Base-by-base conservation (phyloP, 495 filamentous ascomycete genomes). In the Podospora pseudoanserina region DNA sequence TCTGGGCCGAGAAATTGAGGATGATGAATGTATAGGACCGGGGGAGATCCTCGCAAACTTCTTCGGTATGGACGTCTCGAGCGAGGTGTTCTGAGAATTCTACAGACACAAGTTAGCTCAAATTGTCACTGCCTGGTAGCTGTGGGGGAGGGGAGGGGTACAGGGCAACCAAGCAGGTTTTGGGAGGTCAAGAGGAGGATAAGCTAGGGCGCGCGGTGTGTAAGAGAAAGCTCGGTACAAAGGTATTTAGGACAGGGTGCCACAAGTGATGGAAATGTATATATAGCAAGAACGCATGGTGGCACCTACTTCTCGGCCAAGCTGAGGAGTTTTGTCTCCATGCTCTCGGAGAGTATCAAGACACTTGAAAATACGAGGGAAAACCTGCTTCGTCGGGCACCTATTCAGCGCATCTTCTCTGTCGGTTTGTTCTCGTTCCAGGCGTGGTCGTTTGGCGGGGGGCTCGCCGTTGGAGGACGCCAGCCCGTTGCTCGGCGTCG, bases 1-100 rank as follows among this genome's bases (percentile, higher is more conserved):
- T 1, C 6, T 5, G 1, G 72, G 72, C 18, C 67, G 0, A 1
- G 72, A 68, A 5, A 74, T 72, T 0, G 70, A 70, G 0, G 72
- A 70, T 1, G 64, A 18, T 3, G 72, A 74, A n/a, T 65, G 63
- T 15, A 60, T 26, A 15, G 28, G 3, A 26, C n/a, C 1, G 32
- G n/a, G 16, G 19, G 34, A 11, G 16, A 20, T 16, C n/a, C 32
- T 34, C 44, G 3, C 19, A 59, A 7, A 7, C 9, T 13, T 0
- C 39, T 49, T 18, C 15, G 15, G 39, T 49, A 49, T 11, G 6
- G 39, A 11, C 9, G 9, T 13, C 13, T 16, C 20, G 1, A 54
- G 28, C 7, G 16, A 53, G 55, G 27, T 19, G 9, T 11, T 11
- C 11, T 23, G 53, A 32, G 11, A 59, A 58, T 39, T 63, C n/a